These are phyloP conservation scores for Flaveria bidentis DNA, from an alignment of 129 eudicot species.

Conservation along the genomic window DNA sequence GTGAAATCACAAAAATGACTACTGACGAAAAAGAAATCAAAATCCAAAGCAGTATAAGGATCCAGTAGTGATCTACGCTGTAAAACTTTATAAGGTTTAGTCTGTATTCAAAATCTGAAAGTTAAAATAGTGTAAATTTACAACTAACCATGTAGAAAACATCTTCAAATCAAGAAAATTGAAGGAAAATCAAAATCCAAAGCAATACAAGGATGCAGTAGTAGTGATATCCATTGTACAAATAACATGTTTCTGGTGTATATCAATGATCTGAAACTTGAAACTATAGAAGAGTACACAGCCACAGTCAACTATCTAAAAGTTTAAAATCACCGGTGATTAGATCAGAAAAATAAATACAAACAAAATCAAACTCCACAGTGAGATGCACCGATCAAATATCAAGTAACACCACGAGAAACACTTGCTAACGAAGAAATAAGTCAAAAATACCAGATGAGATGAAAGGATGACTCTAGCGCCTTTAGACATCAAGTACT, in stretches of 20 bases:
- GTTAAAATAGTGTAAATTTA: neutral
- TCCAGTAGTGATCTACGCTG: neutral
- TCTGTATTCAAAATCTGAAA: neutral
- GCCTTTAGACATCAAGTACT: constrained; percentile 58
- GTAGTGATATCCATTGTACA: neutral
- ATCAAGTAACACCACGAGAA: neutral
- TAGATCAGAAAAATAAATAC: neutral
- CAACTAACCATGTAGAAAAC: neutral
- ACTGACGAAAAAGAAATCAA: neutral
- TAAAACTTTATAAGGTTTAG: neutral
- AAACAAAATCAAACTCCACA: neutral
- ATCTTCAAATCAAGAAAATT: neutral
- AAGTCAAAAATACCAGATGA: constrained; percentile 49
- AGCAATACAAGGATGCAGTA: neutral
- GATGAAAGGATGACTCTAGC: constrained; percentile 61
- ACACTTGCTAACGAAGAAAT: neutral
- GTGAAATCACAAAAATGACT: too few species aligned
- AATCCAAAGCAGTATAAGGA: neutral
- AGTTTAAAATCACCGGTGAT: neutral
- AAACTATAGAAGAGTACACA: neutral
- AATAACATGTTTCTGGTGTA: neutral
- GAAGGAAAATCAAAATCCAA: neutral
- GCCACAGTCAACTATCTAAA: neutral
- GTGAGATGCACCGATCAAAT: neutral
- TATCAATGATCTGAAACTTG: neutral